Percentiles rank a stretch among this genome's conserved stretches.
phyloP scores from a whole-genome alignment of 1,139 yeast species.

The Blastobotrys aristatus region DNA sequence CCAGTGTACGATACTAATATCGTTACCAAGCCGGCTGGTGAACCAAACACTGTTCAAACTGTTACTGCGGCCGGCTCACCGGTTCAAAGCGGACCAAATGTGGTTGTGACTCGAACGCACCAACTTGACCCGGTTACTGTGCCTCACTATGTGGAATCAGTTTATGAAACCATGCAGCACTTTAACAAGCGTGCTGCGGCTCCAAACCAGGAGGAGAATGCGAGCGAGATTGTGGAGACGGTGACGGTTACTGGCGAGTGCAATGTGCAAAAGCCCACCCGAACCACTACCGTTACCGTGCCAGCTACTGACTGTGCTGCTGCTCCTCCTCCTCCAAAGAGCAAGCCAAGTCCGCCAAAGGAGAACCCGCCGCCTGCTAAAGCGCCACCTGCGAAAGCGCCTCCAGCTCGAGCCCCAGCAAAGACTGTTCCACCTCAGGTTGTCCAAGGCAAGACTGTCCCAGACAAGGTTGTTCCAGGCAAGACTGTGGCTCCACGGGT shows the following conservation, averaged over 20 bases:
- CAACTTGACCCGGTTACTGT: conserved; percentile 1
- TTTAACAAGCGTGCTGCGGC: neutral
- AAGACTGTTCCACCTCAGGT: neutral
- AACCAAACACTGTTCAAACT: neutral
- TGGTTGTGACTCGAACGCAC: neutral
- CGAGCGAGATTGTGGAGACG: neutral
- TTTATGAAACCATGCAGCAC: neutral
- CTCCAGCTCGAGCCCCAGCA: neutral
- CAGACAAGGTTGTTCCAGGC: neutral
- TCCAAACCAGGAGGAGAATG: neutral
- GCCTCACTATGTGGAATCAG: neutral
- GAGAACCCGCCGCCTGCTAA: neutral
- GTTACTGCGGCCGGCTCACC: neutral
- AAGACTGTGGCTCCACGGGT: neutral
- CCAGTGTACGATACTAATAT: neutral
- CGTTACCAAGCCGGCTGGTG: neutral
- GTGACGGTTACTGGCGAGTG: neutral
- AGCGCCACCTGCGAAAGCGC: neutral
- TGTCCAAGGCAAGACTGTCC: neutral
- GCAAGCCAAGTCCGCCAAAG: neutral
- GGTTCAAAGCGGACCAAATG: neutral
- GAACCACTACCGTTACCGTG: too few species aligned
- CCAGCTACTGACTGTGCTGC: neutral
- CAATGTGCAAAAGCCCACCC: too few species aligned
- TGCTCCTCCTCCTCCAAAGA: neutral